Evolutionary conservation across 2,329 filamentous ascomycete genomes (phyloP), one percentile per base, ranked within the genome.

Genomic region (Fusarium citri): DNA sequence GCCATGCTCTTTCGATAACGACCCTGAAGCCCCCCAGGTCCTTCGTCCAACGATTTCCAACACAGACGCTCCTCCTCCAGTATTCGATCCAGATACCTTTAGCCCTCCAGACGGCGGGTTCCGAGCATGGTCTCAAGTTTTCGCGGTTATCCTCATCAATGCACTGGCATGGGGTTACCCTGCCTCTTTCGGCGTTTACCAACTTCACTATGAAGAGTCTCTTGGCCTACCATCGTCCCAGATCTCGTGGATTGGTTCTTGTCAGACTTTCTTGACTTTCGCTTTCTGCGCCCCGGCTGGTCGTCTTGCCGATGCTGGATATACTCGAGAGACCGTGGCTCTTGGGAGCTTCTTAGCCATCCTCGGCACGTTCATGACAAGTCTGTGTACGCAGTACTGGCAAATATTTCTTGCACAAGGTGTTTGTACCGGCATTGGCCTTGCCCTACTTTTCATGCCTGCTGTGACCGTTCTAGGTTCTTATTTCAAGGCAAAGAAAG

Each of bases 391-490:
- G 9, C 68, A 77, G 51, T 87, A 87, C 77, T 87, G 83, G 83
- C 84, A 87, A 69, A 80, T 88, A 42, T 78, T 88, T 40, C 78
- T 89, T 15, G 79, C 84, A 2, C 87, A 89, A 73, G 87, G 87
- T 18, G 57, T 87, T 31, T 84, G 84, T 62, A 79, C 82, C 6
- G 86, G 85, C 2, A 65, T 87, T 10, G 88, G 87, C 5, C 81
- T 85, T 37, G 88, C 88, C 16, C 82, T 86, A 57, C 78, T 89
- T 37, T 90, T 88, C 76, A 84, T 88, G 62, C 86, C 89, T 3
- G 83, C 85, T 26, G 82, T 91, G 28, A 86, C 88, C 20, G 83
- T 91, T 43, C 80, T 91, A 14, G 85, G 87, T 16, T 86, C 88
- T 30, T 91, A 90, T 74, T 92, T 92, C 74, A 81, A 82, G 46